A percentile compares a stretch with the other conserved stretches of the same genome.
Evolutionary conservation across 331 rosid genomes (phyloP).

Genomic region (Acacia concinna): DNA sequence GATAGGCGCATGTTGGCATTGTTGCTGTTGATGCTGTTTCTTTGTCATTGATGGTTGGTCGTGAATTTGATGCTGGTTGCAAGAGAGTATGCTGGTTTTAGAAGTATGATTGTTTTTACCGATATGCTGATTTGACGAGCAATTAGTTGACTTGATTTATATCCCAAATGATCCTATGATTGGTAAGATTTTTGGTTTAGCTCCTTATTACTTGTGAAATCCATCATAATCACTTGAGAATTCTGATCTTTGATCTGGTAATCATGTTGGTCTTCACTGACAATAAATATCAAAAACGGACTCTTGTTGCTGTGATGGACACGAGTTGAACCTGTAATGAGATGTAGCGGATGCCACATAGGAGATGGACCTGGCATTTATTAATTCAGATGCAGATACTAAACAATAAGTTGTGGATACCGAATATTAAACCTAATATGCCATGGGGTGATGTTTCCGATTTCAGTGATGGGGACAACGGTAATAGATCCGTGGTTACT

Average conservation of each 20-base stretch:
- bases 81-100: slow-evolving; percentile 68
- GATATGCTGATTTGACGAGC: slow-evolving; percentile 64
- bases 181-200: slow-evolving; percentile 58
- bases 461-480: slow-evolving; percentile 35
- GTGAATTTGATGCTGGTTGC: slow-evolving; percentile 76
- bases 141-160: slow-evolving; percentile 50
- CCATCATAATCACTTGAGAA: slow-evolving; percentile 28
- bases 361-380: slow-evolving; percentile 51
- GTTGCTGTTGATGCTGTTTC: slow-evolving; percentile 73
- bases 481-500: slow-evolving; percentile 45
- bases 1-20: slow-evolving; percentile 63
- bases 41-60: slow-evolving; percentile 68
- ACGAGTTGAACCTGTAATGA: slow-evolving; percentile 42
- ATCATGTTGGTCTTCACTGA: slow-evolving; percentile 33
- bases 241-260: slow-evolving; percentile 48
- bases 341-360: slow-evolving; percentile 51
- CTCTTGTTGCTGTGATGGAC: slow-evolving; percentile 52
- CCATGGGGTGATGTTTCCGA: slow-evolving; percentile 37
- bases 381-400: slow-evolving; percentile 39
- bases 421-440: slow-evolving; percentile 37
- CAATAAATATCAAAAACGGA: slow-evolving; percentile 22
- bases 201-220: slow-evolving; percentile 40
- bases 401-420: slow-evolving; percentile 39
- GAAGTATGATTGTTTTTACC: slow-evolving; percentile 60
- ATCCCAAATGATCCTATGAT: slow-evolving; percentile 44